phyloP scores from a whole-genome alignment of 2,329 filamentous ascomycete genomes.

The Venturia aucupariae region DNA sequence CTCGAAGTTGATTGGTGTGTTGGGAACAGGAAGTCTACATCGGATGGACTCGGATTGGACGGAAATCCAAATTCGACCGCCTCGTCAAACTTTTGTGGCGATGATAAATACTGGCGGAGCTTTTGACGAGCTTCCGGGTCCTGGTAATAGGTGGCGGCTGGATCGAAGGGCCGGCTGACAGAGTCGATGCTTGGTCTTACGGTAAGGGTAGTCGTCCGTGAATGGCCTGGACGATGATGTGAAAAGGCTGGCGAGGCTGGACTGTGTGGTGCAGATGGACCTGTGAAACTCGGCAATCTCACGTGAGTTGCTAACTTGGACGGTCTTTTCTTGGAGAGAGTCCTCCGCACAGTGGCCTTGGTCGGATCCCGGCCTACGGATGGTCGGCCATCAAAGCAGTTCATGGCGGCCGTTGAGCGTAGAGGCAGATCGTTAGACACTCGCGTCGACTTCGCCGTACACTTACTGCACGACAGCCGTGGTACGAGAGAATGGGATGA shows the following conservation, averaged over 20 bases:
- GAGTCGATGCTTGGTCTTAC: conserved; percentile 14
- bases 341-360: not conserved
- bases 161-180: conserved; percentile 12
- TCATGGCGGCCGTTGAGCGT: not conserved
- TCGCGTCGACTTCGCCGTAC: not conserved
- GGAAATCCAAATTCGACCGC: conserved; percentile 91
- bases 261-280: not conserved
- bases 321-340: not conserved
- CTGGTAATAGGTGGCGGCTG: conserved; percentile 58
- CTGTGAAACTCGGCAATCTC: conserved; percentile 8
- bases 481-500: not conserved
- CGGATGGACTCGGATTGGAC: conserved; percentile 30
- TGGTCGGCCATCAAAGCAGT: conserved; percentile 12
- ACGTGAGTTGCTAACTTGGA: not conserved
- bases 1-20: conserved; percentile 27
- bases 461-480: not conserved
- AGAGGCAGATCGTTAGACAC: not conserved
- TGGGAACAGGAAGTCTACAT: conserved; percentile 20
- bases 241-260: conserved; percentile 8
- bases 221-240: conserved; percentile 12
- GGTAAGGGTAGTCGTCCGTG: not conserved
- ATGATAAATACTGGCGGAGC: conserved; percentile 75
- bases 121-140: conserved; percentile 83
- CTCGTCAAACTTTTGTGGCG: conserved; percentile 91
- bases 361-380: not conserved